Evolutionary conservation across 768 basidiomycete species (phyloP), one percentile per base, ranked within the genome.

Genomic region (Hygrophoropsis aurantiaca): DNA sequence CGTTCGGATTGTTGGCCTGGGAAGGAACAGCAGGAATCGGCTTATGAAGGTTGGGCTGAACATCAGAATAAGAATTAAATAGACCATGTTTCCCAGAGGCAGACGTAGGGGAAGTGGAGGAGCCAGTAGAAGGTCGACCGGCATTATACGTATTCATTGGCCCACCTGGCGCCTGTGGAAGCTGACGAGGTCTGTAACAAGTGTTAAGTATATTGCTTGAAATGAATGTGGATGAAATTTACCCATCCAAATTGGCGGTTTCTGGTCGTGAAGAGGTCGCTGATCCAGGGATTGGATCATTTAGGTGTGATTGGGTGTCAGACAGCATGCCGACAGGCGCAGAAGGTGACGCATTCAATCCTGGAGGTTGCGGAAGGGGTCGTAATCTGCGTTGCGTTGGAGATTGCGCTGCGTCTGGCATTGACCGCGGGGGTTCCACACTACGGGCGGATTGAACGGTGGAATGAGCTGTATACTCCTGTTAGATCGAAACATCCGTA

Each of bases 21-120:
- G 43, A 25, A 2, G 64, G 64, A 9, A 66, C 54, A 2, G 64
- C 56, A 6, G 64, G 64, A 3, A 66, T 64, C 11, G 64, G 64
- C 45, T 66, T 66, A 51, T 64, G 52, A 13, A 67, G 33, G 25
- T 64, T 66, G 1, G 55, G 53, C 3, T 16, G 15, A 13, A 44
- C 8, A 19, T 66, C 64, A 3, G 59, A 42, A 30, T 51, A 60
- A 18, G 43, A 40, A 42, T 35, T 44, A 15, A 23, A 2, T 23
- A 20, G 15, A 21, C 35, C n/a, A 15, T 50, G 50, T 48, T 46
- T 67, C 20, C 43, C 51, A 13, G 34, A 11, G 13, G 47, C n/a
- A 21, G 58, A 46, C 11, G 30, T 51, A 0, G 60, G 55, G 1
- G 59, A 56, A n/a, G 50, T 43, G 40, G 40, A 43, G 25, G 66